Evolutionary conservation across 768 basidiomycete genomes (phyloP), one percentile per base, ranked within the genome.

Genomic region (Leucosporidium creatinivorum): DNA sequence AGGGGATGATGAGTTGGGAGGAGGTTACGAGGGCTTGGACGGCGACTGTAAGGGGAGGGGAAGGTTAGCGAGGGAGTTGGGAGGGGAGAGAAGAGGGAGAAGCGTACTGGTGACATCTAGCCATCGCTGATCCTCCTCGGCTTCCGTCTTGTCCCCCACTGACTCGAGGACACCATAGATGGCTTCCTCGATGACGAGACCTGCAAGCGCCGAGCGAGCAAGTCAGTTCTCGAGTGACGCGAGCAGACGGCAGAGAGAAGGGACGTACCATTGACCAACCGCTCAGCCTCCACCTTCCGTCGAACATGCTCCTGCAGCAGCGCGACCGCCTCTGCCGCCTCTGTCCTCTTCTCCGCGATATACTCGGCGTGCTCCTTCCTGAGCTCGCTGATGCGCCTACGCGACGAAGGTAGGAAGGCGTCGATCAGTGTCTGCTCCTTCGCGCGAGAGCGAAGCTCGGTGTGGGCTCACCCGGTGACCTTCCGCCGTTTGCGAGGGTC

Each of bases 1-100:
- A 85, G 51, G 91, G 85, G 69, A 93, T 86, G 75, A 85, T 84
- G 60, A 96, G 75, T 75, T 90, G 89, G 1, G 87, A 87, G 70
- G 86, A 83, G 73, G 84, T 83, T 59, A 94, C 89, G 26, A 93
- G 81, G 25, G 88, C 86, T 79, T 93, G 91, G 60, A 93, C 76
- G 9, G 91, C 85, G 52, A 89, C 80, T 59, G 61, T 18, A 33
- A 33, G 23, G 15, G 23, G 8, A 17, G 25, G 55, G 26, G n/a
- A 15, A 44, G 9, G 47, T 44, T 10, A 48, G 31, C 19, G 8
- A 13, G 50, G 3, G 28, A n/a, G 39, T 9, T 3, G 39, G 15
- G 47, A 26, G 30, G 7, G 26, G 31, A 25, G 49, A 52, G 19
- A 39, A 19, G 49, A 33, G 33, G 10, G 33, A 33, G 33, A 33